Evolutionary conservation across 345 rosid species (phyloP), one percentile per base, ranked within the genome.

Genomic region (Orychophragmus violaceus): DNA sequence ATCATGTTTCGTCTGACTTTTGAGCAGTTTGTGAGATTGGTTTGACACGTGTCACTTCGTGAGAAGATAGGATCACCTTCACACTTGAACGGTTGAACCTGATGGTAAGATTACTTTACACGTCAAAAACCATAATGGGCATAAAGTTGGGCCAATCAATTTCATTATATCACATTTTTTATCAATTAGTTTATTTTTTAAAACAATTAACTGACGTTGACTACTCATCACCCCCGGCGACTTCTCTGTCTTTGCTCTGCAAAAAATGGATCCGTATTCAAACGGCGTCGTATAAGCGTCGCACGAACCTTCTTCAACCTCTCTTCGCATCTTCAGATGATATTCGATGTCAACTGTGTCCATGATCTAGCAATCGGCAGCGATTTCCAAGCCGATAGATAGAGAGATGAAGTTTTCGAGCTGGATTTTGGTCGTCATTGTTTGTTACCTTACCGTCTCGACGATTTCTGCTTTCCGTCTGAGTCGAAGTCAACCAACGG

Each of bases 401-500:
- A 39, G 25, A 9, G 17, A 54, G 39, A 82, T 84, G 90, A 77
- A 81, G 83, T 57, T 76, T 62, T 78, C 78, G 90, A 77, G 78
- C 28, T 82, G 70, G 86, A 61, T 69, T 66, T 75, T 87, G 57
- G 46, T 79, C 54, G 59, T 73, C 45, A 17, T 84, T 59, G 51
- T 81, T 27, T 82, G 39, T 75, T 69, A 78, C 52, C 64, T 64
- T 5, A 68, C 77, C 29, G 37, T 74, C 28, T 76, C 67, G 59
- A 76, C 77, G 72, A 63, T 62, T 76, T 79, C 71, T 66, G 84
- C 82, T 62, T 59, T 85, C 59, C 82, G 83, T 72, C 71, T 83
- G 48, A 80, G 82, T 59, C 81, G 86, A 44, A 81, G 81, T 78
- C 95, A 82, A 77, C 91, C 79, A 51, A 84, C 95, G 3, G 97